Base-by-base conservation (phyloP, 306 rosid species). In the Quercus mongolica region DNA sequence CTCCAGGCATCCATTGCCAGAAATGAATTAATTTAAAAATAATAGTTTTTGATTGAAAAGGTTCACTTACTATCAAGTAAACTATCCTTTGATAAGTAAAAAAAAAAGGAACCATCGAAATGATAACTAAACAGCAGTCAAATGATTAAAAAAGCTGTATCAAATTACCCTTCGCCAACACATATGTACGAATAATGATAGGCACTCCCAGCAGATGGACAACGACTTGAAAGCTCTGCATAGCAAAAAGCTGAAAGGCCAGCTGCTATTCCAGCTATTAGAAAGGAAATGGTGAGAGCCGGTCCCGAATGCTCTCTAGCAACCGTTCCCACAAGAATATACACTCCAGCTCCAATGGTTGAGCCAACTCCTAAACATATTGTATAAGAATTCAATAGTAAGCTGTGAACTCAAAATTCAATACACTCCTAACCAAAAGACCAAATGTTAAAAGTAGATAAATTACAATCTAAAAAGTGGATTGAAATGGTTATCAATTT, bases 201-300 rank as follows among this genome's bases (percentile, higher is more conserved):
- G n/a, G 99, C 99, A 71, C 99, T 95, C 33, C 99, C 99, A 19
- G 99, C 98, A 33, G 98, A 95, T 58, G 99, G 98, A 65, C 94
- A 95, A 3, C 99, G 92, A 82, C 99, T 91, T 7, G 98, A 86
- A 65, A 95, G 92, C 85, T 93, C 99, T 2, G 99, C 99, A 83
- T 95, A 95, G 82, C 99, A 95, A 81, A 95, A 91, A 2, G 99
- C 99, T 2, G 99, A 95, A 79, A 95, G 98, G 28, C 83, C 96
- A 77, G 99, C 93, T 4, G 98, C 97, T 76, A 95, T 85, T 82
- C 98, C 99, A 25, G 99, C 98, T 18, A 95, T 76, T 63, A 95
- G 81, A 76, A 95, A 95, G 26, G 98, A 95, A 59, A 95, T 35
- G 25, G 93, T 83, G 77, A 95, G 85, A 33, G 98, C 90, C 0